Percentiles rank a stretch among this genome's conserved stretches.
phyloP scores from a whole-genome alignment of 768 basidiomycete genomes.

The Auricularia sp. region DNA sequence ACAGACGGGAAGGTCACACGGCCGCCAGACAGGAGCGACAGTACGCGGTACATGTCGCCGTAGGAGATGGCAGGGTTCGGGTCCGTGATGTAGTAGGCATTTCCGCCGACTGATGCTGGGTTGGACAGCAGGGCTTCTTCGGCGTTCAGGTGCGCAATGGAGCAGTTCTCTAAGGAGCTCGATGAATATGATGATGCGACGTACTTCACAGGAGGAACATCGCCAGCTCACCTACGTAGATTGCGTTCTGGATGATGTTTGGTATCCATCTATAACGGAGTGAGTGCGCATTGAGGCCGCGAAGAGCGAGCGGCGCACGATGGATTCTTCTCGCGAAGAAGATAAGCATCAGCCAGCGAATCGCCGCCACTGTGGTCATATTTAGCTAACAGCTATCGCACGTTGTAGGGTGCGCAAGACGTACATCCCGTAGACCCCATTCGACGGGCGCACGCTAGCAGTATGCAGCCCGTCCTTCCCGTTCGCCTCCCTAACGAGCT shows the following conservation, averaged over 20 bases:
- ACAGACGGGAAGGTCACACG: slow-evolving; percentile 45
- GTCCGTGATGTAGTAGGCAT: slow-evolving; percentile 58
- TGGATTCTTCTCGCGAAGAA: slow-evolving; percentile 46
- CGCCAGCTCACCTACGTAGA: not conserved
- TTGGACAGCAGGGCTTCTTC: slow-evolving; percentile 49
- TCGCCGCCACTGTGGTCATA: slow-evolving; percentile 40
- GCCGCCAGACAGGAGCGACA: slow-evolving; percentile 48
- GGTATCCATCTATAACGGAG: slow-evolving; percentile 40
- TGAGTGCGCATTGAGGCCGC: not conserved
- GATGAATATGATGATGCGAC: not conserved
- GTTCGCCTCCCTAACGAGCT: slow-evolving; percentile 34
- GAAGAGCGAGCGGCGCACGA: slow-evolving; percentile 11
- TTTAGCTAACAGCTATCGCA: no score
- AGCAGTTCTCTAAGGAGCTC: slow-evolving; percentile 46
- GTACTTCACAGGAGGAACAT: not conserved
- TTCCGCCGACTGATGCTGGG: slow-evolving; percentile 59
- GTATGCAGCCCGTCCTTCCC: slow-evolving; percentile 25
- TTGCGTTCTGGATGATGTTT: slow-evolving; percentile 34
- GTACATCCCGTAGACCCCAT: slow-evolving; percentile 54
- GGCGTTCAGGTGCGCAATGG: slow-evolving; percentile 61
- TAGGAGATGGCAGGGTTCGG: slow-evolving; percentile 53
- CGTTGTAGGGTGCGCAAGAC: not conserved
- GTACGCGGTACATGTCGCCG: slow-evolving; percentile 49
- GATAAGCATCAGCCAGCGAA: slow-evolving; percentile 53
- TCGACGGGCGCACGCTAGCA: slow-evolving; percentile 68